Evolutionary conservation across 1,284 basidiomycete species (phyloP).

Genomic region (Coniophora puteana): DNA sequence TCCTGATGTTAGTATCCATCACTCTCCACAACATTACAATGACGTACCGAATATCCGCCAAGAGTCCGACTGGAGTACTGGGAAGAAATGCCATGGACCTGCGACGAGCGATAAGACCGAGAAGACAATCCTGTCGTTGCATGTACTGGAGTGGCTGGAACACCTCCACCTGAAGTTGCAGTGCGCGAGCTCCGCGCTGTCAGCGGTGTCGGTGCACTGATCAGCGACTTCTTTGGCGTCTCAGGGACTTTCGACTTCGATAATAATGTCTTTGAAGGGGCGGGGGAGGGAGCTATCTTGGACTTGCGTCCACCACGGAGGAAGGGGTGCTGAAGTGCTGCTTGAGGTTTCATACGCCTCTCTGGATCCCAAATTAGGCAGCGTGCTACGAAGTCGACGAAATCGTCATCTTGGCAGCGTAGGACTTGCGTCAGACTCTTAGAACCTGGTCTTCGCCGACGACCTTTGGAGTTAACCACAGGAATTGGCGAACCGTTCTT

Average conservation of each 20-base stretch:
- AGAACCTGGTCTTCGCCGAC: slow-evolving; percentile 84
- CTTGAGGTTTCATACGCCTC: slow-evolving; percentile 89
- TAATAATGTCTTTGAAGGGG: slow-evolving; percentile 45
- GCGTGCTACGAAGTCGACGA: slow-evolving; percentile 91
- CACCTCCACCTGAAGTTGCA: slow-evolving; percentile 35
- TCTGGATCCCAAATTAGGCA: slow-evolving; percentile 99
- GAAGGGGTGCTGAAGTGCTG: slow-evolving; percentile 91
- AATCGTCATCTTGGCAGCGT: slow-evolving; percentile 85
- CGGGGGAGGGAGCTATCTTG: slow-evolving; percentile 43
- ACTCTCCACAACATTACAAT: no score
- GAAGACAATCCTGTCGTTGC: slow-evolving; percentile 45
- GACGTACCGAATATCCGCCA: no score
- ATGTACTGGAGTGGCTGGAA: slow-evolving; percentile 57
- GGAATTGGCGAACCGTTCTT: slow-evolving; percentile 89
- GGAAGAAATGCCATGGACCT: slow-evolving; percentile 47
- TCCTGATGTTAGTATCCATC: slow-evolving; percentile 34
- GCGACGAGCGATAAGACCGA: slow-evolving; percentile 51
- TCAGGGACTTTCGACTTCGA: slow-evolving; percentile 59
- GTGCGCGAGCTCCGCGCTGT: slow-evolving; percentile 68
- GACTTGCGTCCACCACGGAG: slow-evolving; percentile 61
- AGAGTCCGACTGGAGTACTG: slow-evolving; percentile 52
- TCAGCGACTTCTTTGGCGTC: slow-evolving; percentile 83
- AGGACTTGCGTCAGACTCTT: slow-evolving; percentile 89
- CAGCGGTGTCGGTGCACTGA: slow-evolving; percentile 80
- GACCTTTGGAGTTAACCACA: slow-evolving; percentile 96